Percentiles rank a stretch among this genome's conserved stretches.
These are phyloP conservation scores for Mycena epipterygia DNA, from an alignment of 768 basidiomycete species.

Conservation along the genomic window DNA sequence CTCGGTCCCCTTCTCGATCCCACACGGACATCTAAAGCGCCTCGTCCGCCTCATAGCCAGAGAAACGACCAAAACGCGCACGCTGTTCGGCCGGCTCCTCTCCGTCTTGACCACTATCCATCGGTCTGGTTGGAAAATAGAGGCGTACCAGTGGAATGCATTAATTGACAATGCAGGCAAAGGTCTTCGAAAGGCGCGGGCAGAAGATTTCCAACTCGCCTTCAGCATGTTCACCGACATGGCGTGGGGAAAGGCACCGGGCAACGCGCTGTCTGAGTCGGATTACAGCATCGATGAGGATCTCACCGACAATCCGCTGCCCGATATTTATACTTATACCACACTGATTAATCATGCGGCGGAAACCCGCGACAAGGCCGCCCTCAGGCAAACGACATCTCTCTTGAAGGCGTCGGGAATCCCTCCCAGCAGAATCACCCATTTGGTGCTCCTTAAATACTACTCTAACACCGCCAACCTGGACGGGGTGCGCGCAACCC, in stretches of 20 bases:
- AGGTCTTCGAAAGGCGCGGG: slow-evolving; percentile 70
- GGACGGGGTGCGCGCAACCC: slow-evolving; percentile 65
- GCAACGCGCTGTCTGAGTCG: slow-evolving; percentile 44
- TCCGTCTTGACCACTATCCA: slow-evolving; percentile 74
- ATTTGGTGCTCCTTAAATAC: slow-evolving; percentile 70
- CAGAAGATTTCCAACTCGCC: slow-evolving; percentile 71
- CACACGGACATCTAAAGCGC: slow-evolving; percentile 64
- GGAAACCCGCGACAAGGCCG: slow-evolving; percentile 57
- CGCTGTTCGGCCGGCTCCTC: slow-evolving; percentile 74
- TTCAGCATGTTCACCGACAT: slow-evolving; percentile 74
- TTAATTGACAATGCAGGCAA: slow-evolving; percentile 77
- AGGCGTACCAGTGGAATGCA: slow-evolving; percentile 82
- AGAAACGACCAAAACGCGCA: slow-evolving; percentile 68
- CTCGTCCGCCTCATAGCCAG: slow-evolving; percentile 71
- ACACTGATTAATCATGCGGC: slow-evolving; percentile 76
- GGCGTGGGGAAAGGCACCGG: slow-evolving; percentile 60
- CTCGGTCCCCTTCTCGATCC: slow-evolving; percentile 32
- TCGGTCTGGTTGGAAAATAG: slow-evolving; percentile 65
- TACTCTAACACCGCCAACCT: slow-evolving; percentile 64
- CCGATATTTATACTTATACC: slow-evolving; percentile 80
- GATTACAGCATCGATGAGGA: slow-evolving; percentile 31
- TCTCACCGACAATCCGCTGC: slow-evolving; percentile 43
- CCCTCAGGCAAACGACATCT: slow-evolving; percentile 65
- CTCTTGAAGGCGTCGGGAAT: slow-evolving; percentile 69
- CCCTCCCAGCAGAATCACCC: slow-evolving; percentile 71